Percentiles rank a stretch among this genome's conserved stretches.
Evolutionary conservation across 2,329 filamentous ascomycete genomes (phyloP).

Genomic region (Plectosphaerella cucumerina): DNA sequence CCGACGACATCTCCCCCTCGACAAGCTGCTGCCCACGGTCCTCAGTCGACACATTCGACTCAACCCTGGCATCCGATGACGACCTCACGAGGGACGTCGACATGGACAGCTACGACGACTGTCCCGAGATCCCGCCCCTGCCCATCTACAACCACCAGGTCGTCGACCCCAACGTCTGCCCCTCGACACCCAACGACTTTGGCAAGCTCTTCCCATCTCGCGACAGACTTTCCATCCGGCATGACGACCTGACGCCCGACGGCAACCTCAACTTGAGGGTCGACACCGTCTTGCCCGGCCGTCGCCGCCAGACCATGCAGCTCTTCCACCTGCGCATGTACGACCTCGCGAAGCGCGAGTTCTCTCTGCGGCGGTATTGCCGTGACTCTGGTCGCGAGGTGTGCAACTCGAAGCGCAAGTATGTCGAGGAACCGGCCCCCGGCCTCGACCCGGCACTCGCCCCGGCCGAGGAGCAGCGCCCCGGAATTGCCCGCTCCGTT

Average conservation of each 20-base stretch:
- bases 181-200: constrained; percentile 80
- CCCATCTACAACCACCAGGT: constrained; percentile 58
- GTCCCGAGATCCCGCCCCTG: constrained; percentile 42
- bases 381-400: constrained; percentile 91
- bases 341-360: constrained; percentile 79
- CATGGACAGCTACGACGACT: constrained; percentile 21
- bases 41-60: constrained; percentile 78
- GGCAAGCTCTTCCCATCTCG: constrained; percentile 81
- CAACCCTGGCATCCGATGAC: constrained; percentile 60
- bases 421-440: constrained; percentile 43
- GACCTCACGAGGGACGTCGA: constrained; percentile 30
- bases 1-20: constrained; percentile 32
- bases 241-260: constrained; percentile 85
- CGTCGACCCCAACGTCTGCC: constrained; percentile 61
- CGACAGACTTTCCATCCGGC: constrained; percentile 74
- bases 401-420: constrained; percentile 75
- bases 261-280: constrained; percentile 96
- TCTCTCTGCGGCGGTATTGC: constrained; percentile 87
- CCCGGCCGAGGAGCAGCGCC: constrained; percentile 26
- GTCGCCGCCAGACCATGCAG: constrained; percentile 63
- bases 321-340: constrained; percentile 96
- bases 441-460: too few relatives aligned
- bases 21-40: constrained; percentile 44
- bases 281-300: constrained; percentile 68
- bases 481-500: constrained; percentile 42